Base-by-base conservation (phyloP, 2,329 filamentous ascomycete species). In the Neonectria ditissima region DNA sequence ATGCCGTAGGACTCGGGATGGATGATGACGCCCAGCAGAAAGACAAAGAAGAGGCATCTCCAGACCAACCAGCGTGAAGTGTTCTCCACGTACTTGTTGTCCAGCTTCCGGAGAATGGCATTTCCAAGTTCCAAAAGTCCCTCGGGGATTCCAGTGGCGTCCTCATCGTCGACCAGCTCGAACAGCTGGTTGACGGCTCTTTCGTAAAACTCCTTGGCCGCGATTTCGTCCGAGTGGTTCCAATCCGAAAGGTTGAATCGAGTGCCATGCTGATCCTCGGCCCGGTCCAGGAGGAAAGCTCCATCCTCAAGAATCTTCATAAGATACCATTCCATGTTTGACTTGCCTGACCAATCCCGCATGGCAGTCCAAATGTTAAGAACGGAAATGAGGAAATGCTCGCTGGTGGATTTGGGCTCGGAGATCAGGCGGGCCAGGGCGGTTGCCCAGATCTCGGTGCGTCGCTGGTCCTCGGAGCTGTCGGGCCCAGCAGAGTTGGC, bases 261-360 rank as follows among this genome's bases (percentile, higher is more conserved):
- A 64, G 90, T 89, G 37, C 89, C 87, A 66, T 91, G 86, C 72
- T 93, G 91, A 74, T 94, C 91, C 77, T 94, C 92, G 73, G 92
- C 90, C 74, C 92, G 90, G 74, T 97, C 94, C 71, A 97, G 84
- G 61, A 98, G 84, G 75, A 97, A 97, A 41, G 94, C 91, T 69
- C 96, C 96, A 72, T 97, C 92, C 79, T 97, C 93, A 32, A 99
- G 87, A 64, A 97, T 93, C 76, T 96, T 92, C 92, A 97, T 96
- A 13, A 99, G 87, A 77, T 95, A 98, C 80, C 93, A 92, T 80
- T 97, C 94, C 84, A 99, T 89, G 68, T 94, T 96, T 69, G 91
- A 88, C 73, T 91, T 94, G 61, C 93, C 93, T 43, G 93, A 92
- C 94, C 95, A 98, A 78, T 94, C 91, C 66, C 92, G 89, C 86